Conservation (phyloP, 345 rosid genomes). For the Psidium friedrichsthalianum region DNA sequence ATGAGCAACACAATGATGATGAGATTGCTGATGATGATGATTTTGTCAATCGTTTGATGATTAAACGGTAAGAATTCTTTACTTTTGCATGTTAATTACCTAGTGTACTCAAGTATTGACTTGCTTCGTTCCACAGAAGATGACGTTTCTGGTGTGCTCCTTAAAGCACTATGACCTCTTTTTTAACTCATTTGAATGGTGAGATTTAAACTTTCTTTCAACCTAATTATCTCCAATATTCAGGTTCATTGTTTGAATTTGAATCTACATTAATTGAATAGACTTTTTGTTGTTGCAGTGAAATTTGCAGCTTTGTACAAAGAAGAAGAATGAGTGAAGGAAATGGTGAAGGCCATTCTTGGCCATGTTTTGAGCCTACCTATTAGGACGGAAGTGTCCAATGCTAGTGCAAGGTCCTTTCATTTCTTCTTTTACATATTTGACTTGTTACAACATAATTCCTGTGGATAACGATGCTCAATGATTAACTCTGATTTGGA, state of each 20-base stretch:
- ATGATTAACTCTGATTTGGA: not conserved
- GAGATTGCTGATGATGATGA: too few species aligned
- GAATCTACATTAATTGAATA: not conserved
- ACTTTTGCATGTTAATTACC: too few species aligned
- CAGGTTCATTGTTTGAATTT: not conserved
- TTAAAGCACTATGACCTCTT: not conserved
- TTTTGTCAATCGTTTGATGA: too few species aligned
- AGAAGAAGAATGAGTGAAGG: conserved; percentile 39
- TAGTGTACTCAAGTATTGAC: too few species aligned
- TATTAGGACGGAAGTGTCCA: not conserved
- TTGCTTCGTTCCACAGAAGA: too few species aligned
- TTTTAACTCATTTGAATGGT: not conserved
- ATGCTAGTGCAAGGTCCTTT: not conserved
- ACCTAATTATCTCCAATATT: not conserved
- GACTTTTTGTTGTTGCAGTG: conserved; percentile 27
- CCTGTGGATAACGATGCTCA: not conserved
- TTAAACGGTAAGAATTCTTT: too few species aligned
- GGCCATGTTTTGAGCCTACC: conserved; percentile 35
- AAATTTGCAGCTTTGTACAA: conserved; percentile 44
- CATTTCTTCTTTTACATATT: not conserved
- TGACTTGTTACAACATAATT: not conserved
- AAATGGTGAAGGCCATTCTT: conserved; percentile 43
- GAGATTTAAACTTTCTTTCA: not conserved
- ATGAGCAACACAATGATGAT: too few species aligned
- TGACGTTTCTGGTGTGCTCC: not conserved